phyloP scores from a whole-genome alignment of 2,329 filamentous ascomycete species.

The Didymella sp. region DNA sequence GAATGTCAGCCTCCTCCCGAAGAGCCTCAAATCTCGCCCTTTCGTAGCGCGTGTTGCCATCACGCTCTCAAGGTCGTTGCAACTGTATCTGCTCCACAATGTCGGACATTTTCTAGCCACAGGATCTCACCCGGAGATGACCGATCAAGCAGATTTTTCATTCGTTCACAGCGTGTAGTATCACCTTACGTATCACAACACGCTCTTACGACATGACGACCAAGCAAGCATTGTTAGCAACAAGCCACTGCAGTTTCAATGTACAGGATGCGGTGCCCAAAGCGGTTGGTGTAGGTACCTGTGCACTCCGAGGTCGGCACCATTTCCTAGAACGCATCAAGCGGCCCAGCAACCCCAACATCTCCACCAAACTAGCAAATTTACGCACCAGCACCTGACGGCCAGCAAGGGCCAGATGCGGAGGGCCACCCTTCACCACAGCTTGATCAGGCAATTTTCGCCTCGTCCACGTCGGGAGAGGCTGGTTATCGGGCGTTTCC shows the following conservation, averaged over 20 bases:
- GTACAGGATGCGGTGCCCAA: constrained; percentile 6
- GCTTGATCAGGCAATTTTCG: constrained; percentile 13
- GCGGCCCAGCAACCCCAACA: constrained; percentile 11
- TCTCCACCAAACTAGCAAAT: constrained; percentile 26
- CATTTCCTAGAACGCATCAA: constrained; percentile 8
- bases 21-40: constrained; percentile 1
- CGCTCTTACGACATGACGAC: constrained; percentile 1
- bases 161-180: constrained; percentile 6
- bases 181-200: constrained; percentile 15
- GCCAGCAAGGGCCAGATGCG: constrained; percentile 3
- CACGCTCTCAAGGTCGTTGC: neutral
- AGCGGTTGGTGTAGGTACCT: constrained; percentile 6
- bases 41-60: neutral
- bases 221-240: neutral
- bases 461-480: constrained; percentile 6
- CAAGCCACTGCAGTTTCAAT: constrained; percentile 14
- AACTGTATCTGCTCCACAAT: neutral
- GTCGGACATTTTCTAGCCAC: neutral
- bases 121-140: neutral
- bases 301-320: constrained; percentile 2
- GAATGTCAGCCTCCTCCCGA: constrained; percentile 5
- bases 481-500: constrained; percentile 13
- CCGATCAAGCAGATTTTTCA: neutral
- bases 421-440: neutral
- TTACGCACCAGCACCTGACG: constrained; percentile 21